Conservation (phyloP, 2,329 filamentous ascomycete genomes). For the Sphaerostilbella broomeana region DNA sequence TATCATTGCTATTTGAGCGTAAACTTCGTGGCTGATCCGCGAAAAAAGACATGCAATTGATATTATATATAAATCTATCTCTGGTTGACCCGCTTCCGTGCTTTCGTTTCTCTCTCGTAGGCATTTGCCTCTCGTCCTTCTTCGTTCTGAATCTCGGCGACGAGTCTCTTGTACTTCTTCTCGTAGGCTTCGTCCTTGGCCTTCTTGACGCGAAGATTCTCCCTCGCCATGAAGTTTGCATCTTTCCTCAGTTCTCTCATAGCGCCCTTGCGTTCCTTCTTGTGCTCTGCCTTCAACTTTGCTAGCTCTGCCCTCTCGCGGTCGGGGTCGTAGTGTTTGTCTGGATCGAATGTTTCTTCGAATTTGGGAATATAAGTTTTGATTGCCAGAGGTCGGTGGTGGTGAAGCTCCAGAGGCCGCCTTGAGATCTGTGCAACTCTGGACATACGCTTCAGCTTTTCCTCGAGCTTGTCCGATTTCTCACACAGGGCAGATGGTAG, state of each 20-base stretch:
- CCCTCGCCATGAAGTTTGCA: constrained; percentile 83
- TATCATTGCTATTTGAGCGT: no score
- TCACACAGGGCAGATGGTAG: constrained; percentile 39
- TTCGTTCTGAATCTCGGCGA: constrained; percentile 93
- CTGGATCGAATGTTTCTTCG: constrained; percentile 88
- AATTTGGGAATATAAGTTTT: constrained; percentile 88
- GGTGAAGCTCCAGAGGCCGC: constrained; percentile 77
- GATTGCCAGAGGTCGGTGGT: constrained; percentile 83
- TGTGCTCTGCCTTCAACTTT: constrained; percentile 84
- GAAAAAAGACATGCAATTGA: background rate
- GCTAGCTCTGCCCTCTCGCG: constrained; percentile 78
- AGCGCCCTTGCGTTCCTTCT: constrained; percentile 90
- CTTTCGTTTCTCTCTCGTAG: constrained; percentile 80
- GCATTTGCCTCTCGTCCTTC: constrained; percentile 80
- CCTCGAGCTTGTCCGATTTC: constrained; percentile 34
- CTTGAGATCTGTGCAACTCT: constrained; percentile 58
- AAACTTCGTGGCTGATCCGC: no score
- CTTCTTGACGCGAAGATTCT: constrained; percentile 88
- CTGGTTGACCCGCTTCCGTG: constrained; percentile 56
- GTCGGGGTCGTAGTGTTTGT: constrained; percentile 96
- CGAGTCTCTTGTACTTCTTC: constrained; percentile 85
- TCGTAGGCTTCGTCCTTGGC: constrained; percentile 89
- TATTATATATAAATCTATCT: constrained; percentile 8
- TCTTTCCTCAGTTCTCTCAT: constrained; percentile 94
- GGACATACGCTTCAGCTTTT: constrained; percentile 48